These are phyloP conservation scores for Fusarium sp. DNA, from an alignment of 2,329 filamentous ascomycete species.

Conservation along the genomic window DNA sequence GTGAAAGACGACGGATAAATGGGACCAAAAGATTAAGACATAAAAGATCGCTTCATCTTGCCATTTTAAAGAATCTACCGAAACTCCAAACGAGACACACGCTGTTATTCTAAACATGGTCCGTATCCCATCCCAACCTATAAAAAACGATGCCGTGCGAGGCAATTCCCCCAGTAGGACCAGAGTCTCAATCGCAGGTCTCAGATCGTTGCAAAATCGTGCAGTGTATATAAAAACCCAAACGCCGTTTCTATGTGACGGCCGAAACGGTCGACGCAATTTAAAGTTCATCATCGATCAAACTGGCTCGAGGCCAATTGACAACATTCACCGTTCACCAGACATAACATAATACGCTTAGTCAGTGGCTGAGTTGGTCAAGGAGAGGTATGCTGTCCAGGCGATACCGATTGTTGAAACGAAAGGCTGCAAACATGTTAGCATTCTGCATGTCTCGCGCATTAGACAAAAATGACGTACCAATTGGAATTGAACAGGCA, in stretches of 20 bases:
- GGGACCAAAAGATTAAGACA: fast-evolving
- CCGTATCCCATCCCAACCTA: neutral
- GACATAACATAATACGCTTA: slow-evolving; percentile 13
- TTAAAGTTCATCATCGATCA: neutral
- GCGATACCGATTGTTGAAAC: slow-evolving; percentile 96
- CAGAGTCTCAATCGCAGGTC: neutral
- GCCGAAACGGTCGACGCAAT: neutral
- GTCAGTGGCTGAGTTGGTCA: slow-evolving; percentile 89
- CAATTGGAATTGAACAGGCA: slow-evolving; percentile 96
- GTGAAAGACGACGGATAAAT: neutral
- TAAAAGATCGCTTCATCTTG: neutral
- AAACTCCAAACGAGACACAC: slow-evolving; percentile 28
- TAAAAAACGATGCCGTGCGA: neutral
- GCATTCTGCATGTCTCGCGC: neutral
- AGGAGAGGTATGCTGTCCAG: slow-evolving; percentile 96
- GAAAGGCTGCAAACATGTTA: slow-evolving; percentile 76
- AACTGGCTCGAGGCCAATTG: neutral
- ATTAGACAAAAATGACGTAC: slow-evolving; percentile 66
- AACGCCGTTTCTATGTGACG: slow-evolving; percentile 25
- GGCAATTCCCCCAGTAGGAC: neutral
- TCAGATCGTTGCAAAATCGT: neutral
- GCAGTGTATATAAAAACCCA: slow-evolving; percentile 1
- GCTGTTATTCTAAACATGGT: slow-evolving; percentile 13
- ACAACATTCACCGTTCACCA: neutral
- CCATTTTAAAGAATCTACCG: slow-evolving; percentile 7